These are phyloP conservation scores for Verticillium nonalfalfae DNA, from an alignment of 2,329 filamentous ascomycete genomes.

Conservation along the genomic window DNA sequence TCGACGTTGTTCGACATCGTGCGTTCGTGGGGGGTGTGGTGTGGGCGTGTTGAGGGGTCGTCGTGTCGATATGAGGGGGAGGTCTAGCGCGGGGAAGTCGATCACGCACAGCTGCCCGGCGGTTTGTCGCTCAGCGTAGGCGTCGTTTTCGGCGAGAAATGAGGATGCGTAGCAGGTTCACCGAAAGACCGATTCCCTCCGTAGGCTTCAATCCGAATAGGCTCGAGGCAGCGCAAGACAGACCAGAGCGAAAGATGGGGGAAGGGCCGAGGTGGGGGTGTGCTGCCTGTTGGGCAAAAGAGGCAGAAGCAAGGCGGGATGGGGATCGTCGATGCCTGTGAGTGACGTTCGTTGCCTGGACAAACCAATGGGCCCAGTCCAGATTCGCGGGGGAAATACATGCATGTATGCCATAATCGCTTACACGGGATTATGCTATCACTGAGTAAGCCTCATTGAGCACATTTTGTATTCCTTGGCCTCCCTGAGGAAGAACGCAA, in stretches of 20 bases:
- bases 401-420: not conserved
- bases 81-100: not conserved
- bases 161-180: not conserved
- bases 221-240: not conserved
- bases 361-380: not conserved
- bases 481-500: no score
- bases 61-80: not conserved
- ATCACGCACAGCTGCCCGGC: not conserved
- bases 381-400: not conserved
- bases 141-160: not conserved
- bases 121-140: not conserved
- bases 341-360: slow-evolving; percentile 4
- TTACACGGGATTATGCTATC: not conserved
- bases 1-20: slow-evolving; percentile 49
- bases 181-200: not conserved
- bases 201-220: not conserved
- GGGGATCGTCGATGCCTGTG: slow-evolving; percentile 2
- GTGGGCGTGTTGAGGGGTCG: not conserved
- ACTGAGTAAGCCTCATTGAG: not conserved
- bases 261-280: slow-evolving; percentile 1
- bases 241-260: not conserved
- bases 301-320: slow-evolving; percentile 1
- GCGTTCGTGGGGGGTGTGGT: not conserved
- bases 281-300: not conserved
- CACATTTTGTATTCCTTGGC: not conserved